A percentile compares a stretch with the other conserved stretches of the same genome.
phyloP scores from a whole-genome alignment of 2,329 filamentous ascomycete species.

The Cordyceps tenuipes region DNA sequence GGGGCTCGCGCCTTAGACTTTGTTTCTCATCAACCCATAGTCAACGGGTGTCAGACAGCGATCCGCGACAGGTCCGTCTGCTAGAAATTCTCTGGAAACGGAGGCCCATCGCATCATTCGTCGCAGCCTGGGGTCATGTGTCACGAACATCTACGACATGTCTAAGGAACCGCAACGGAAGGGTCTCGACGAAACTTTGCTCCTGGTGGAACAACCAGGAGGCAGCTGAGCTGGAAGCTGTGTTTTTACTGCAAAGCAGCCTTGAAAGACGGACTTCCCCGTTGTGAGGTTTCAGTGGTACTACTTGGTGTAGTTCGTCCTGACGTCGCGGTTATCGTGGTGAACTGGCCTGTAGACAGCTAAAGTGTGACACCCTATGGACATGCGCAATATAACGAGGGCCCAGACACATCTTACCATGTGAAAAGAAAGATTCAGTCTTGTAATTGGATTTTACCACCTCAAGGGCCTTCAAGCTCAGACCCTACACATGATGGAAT shows the following conservation, averaged over 20 bases:
- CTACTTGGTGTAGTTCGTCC: no score
- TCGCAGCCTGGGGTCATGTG: neutral
- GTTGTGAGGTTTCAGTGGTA: no score
- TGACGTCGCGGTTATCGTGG: no score
- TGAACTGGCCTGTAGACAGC: no score
- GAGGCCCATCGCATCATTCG: neutral
- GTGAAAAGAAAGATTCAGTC: no score
- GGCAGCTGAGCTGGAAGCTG: neutral
- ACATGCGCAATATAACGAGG: neutral
- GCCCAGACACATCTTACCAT: no score
- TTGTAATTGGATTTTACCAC: neutral
- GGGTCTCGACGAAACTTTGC: neutral
- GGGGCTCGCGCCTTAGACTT: constrained; percentile 6
- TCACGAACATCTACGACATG: constrained; percentile 8
- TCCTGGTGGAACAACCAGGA: neutral
- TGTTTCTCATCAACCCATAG: neutral
- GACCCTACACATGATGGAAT: neutral
- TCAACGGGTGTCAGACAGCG: neutral
- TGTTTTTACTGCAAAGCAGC: no score
- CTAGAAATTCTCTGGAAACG: neutral
- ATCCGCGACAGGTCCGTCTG: neutral
- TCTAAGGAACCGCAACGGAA: neutral
- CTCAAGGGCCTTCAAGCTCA: neutral
- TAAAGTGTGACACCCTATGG: no score
- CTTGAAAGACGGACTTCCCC: no score